A percentile compares a stretch with the other conserved stretches of the same genome.
Evolutionary conservation across 1,139 yeast species (phyloP).

Genomic region (Kodamaea anthophila): DNA sequence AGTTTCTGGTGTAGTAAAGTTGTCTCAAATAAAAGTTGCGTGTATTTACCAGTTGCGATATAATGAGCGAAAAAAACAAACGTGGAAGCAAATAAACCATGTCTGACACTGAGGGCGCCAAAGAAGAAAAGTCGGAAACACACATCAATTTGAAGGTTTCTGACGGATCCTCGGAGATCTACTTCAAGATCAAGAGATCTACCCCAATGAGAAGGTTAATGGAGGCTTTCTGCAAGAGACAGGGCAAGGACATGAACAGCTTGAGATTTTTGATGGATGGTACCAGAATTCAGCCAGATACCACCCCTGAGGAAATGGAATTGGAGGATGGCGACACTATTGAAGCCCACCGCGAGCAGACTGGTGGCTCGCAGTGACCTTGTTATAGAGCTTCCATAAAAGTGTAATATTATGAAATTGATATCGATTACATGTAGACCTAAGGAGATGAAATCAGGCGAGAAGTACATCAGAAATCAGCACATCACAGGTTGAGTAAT

Average conservation of each 20-base stretch:
- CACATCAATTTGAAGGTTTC: constrained; percentile 92
- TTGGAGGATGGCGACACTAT: constrained; percentile 94
- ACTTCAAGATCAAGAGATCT: constrained; percentile 88
- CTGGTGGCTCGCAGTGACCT: constrained; percentile 43
- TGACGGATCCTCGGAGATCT: constrained; percentile 89
- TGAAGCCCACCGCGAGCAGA: constrained; percentile 97
- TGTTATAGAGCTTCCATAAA: neutral
- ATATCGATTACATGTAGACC: no score
- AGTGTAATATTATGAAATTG: constrained; percentile 1
- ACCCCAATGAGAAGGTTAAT: constrained; percentile 92
- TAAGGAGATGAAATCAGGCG: no score
- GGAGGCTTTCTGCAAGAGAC: constrained; percentile 98
- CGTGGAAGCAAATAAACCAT: constrained; percentile 10
- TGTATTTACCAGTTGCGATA: constrained; percentile 4
- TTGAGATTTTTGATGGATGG: constrained; percentile 92
- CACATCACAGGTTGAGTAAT: no score
- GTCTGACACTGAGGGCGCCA: constrained; percentile 43
- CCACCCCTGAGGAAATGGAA: constrained; percentile 88
- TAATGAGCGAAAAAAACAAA: constrained; percentile 3
- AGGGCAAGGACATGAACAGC: constrained; percentile 79
- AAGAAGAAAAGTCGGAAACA: constrained; percentile 57
- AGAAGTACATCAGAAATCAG: no score
- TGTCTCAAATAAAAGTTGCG: no score
- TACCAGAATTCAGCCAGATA: constrained; percentile 77
- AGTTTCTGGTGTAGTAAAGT: no score